Evolutionary conservation across 2,329 filamentous ascomycete genomes (phyloP), one percentile per base, ranked within the genome.

Genomic region (Claviceps cyperi): DNA sequence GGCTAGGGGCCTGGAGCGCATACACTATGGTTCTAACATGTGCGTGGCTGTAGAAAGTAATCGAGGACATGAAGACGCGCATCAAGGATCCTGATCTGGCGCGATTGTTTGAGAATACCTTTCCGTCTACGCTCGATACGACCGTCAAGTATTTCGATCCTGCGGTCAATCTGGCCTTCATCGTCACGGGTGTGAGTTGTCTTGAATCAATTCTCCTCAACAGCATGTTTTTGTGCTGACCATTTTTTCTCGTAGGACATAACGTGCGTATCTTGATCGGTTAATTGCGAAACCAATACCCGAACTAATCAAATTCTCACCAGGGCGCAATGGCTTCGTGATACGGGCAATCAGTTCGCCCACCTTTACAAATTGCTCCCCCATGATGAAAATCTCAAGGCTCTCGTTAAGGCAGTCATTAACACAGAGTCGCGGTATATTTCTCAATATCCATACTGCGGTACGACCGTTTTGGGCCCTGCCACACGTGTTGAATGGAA

Each of bases 41-140:
- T 17, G 22, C 14, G 5, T 6, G 4, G 4, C n/a, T 24, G 22
- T 48, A 61, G 59, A 55, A 57, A 57, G 56, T 61, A 19, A 60
- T 60, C n/a, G 38, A 49, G 11, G 56, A 60, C n/a, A 66, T 74
- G 62, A 67, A 63, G 56, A 53, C 55, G 5, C 58, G 63, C 5
- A 68, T 74, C 48, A 60, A 61, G 41, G 68, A 76, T 54, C 71
- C 69, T 2, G 87, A 92, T 60, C 74, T 94, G 24, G 85, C 83
- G 39, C 78, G 85, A 28, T 71, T 94, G 11, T 92, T 94, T 61
- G 83, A 88, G 58, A 92, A 92, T 62, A 84, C 84, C 2, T 90
- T 85, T 54, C 84, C 86, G 0, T 91, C 89, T 57, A 91, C 86
- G 0, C 69, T 91, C 19, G 86, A 92, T 59, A 90, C 86, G 1